These are phyloP conservation scores for Piloderma croceum DNA, from an alignment of 768 basidiomycete species.

Conservation along the genomic window DNA sequence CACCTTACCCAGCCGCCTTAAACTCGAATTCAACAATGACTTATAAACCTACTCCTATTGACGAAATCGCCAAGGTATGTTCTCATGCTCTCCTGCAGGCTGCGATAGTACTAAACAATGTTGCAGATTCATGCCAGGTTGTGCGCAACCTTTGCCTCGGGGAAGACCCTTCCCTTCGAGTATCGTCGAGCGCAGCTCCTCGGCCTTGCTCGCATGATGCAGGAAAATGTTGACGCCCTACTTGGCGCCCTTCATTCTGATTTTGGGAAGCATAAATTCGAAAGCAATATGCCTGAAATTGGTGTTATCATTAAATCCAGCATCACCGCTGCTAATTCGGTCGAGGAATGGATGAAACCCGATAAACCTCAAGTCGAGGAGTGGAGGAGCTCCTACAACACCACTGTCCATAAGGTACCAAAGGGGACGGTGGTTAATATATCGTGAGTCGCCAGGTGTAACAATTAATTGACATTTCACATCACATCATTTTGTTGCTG, in stretches of 20 bases:
- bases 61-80: no score
- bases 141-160: constrained; percentile 43
- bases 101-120: no score
- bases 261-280: constrained; percentile 42
- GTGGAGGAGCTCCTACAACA: constrained; percentile 47
- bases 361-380: constrained; percentile 34
- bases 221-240: constrained; percentile 56
- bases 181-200: constrained; percentile 64
- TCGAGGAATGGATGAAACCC: constrained; percentile 56
- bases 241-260: constrained; percentile 42
- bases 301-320: constrained; percentile 36
- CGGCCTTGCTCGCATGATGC: constrained; percentile 54
- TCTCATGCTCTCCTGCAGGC: no score
- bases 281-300: constrained; percentile 41
- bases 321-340: constrained; percentile 37
- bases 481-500: constrained; percentile 51
- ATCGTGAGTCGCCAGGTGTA: constrained; percentile 35
- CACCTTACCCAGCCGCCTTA: no score
- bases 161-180: constrained; percentile 43
- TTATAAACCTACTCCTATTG: no score
- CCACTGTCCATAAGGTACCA: constrained; percentile 48
- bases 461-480: constrained; percentile 46
- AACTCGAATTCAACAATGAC: no score
- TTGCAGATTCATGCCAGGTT: constrained; percentile 36
- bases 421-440: constrained; percentile 62